Evolutionary conservation across 73 alveolate species (phyloP).

Genomic region (Tetrahymena elliotti): DNA sequence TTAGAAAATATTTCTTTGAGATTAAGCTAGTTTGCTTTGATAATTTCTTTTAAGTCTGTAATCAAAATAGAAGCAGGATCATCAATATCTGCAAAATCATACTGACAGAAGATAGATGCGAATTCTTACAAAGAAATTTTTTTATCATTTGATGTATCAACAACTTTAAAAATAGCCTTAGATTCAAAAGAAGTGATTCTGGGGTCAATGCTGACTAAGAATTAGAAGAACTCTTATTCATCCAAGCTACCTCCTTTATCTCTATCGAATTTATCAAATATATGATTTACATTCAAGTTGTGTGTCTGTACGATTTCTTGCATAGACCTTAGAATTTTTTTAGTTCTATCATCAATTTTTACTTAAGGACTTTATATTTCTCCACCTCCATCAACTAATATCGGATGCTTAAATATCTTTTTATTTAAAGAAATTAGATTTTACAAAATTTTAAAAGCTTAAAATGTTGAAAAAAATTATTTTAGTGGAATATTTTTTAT

Average conservation of each 20-base stretch:
- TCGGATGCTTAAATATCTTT: neutral
- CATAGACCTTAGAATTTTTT: neutral
- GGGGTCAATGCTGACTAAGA: slow-evolving; percentile 5
- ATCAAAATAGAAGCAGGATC: neutral
- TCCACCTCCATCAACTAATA: neutral
- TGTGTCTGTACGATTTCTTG: neutral
- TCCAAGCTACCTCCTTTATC: slow-evolving; percentile 5
- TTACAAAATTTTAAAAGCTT: too few relatives aligned
- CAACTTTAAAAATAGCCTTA: slow-evolving; percentile 1
- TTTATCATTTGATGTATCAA: slow-evolving; percentile 4
- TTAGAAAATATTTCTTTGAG: neutral
- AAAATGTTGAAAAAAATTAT: too few relatives aligned
- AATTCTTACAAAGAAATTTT: neutral
- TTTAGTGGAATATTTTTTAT: too few relatives aligned
- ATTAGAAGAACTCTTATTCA: slow-evolving; percentile 14
- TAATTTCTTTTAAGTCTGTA: neutral
- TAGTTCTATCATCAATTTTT: neutral
- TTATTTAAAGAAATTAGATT: neutral
- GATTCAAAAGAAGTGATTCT: slow-evolving; percentile 7
- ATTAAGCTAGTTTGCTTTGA: neutral
- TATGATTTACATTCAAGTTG: neutral
- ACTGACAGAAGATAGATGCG: neutral
- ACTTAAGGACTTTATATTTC: neutral
- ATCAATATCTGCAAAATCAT: neutral
- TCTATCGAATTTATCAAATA: slow-evolving; percentile 13